A percentile compares a stretch with the other conserved stretches of the same genome.
phyloP scores from a whole-genome alignment of 106 monocot species.

The Dactylorhiza incarnata region DNA sequence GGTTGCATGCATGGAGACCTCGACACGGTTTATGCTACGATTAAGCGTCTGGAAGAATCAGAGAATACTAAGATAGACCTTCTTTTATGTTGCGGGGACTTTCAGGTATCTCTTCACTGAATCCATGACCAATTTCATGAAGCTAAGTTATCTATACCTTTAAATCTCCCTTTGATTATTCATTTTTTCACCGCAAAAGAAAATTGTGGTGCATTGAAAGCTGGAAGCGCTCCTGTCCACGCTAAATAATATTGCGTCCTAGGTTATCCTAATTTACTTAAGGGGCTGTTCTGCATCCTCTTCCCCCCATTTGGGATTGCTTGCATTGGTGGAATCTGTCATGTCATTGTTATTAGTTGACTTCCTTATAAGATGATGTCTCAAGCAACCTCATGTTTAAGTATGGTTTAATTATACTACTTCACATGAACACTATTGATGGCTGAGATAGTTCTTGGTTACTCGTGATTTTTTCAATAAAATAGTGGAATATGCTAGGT shows the following conservation, averaged over 20 bases:
- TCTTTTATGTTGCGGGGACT: constrained; percentile 88
- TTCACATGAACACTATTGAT: background rate
- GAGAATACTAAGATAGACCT: constrained; percentile 89
- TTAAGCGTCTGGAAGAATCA: constrained; percentile 52
- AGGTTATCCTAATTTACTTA: background rate
- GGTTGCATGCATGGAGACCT: constrained; percentile 99
- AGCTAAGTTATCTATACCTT: background rate
- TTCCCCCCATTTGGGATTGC: background rate
- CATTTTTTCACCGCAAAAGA: background rate
- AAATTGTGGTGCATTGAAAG: background rate
- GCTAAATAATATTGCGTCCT: background rate
- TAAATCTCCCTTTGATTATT: background rate
- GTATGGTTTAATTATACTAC: background rate
- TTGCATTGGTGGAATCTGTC: background rate
- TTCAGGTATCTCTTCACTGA: constrained; percentile 46
- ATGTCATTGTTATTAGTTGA: background rate
- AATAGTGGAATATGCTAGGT: background rate
- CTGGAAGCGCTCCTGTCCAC: background rate
- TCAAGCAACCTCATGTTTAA: background rate
- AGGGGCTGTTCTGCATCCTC: background rate
- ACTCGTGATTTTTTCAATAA: background rate
- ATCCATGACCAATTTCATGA: background rate
- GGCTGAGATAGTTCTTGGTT: background rate
- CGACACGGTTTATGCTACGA: constrained; percentile 75
- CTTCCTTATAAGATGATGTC: background rate